Evolutionary conservation across 805 yeast species (phyloP).

Genomic region (Vanderwaltozyma tropicalis): DNA sequence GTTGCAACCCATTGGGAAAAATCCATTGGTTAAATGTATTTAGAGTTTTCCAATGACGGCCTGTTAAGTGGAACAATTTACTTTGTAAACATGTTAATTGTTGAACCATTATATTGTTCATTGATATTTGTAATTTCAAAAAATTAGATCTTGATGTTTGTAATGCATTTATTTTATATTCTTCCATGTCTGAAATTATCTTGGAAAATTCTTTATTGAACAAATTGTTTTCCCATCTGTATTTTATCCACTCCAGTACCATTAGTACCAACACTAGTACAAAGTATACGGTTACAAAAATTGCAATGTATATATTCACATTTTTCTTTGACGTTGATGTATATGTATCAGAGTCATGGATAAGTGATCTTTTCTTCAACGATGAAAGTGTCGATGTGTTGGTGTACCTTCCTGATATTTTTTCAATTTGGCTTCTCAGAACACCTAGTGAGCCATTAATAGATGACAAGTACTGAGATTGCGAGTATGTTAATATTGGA

Average conservation of each 20-base stretch:
- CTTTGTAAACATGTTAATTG: not conserved
- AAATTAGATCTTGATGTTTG: not conserved
- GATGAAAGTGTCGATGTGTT: too few relatives aligned
- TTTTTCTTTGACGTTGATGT: not conserved
- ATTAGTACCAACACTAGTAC: not conserved
- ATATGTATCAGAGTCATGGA: too few relatives aligned
- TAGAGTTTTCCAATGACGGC: not conserved
- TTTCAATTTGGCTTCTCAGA: too few relatives aligned
- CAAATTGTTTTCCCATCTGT: not conserved
- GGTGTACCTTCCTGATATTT: too few relatives aligned
- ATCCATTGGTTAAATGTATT: slow-evolving; percentile 5
- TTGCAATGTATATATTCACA: not conserved
- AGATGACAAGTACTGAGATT: too few relatives aligned
- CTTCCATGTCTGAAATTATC: not conserved
- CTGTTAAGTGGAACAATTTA: not conserved
- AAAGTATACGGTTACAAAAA: not conserved
- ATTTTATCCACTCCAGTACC: not conserved
- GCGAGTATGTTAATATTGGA: too few relatives aligned
- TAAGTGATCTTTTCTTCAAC: too few relatives aligned
- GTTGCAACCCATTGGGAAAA: slow-evolving; percentile 4
- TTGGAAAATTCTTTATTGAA: not conserved
- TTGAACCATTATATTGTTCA: not conserved
- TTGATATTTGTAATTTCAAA: not conserved
- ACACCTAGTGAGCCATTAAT: too few relatives aligned
- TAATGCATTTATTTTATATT: not conserved